phyloP scores from a whole-genome alignment of 441 rosid genomes.

The Macaranga tanarius region DNA sequence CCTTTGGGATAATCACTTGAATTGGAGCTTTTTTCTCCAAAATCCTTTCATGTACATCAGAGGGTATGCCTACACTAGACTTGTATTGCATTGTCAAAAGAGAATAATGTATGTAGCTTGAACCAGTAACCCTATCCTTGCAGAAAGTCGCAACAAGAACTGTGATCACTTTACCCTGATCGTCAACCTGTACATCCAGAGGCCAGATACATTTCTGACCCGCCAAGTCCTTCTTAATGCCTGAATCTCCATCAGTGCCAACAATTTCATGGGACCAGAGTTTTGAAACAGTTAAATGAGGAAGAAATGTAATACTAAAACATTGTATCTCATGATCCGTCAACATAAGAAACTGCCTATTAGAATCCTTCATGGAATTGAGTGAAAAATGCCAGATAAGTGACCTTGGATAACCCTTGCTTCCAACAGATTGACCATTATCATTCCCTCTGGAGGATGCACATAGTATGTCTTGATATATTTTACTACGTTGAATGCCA shows the following conservation, averaged over 20 bases:
- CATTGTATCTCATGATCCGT: conserved; percentile 83
- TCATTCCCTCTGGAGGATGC: conserved; percentile 41
- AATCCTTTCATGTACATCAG: conserved; percentile 48
- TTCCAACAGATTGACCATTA: conserved; percentile 34
- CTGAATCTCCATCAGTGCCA: conserved; percentile 75
- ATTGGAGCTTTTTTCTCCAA: conserved; percentile 87
- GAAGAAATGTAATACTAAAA: conserved; percentile 43
- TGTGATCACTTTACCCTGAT: conserved; percentile 67
- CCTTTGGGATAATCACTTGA: conserved; percentile 96
- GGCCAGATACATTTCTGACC: conserved; percentile 98
- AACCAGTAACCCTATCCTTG: conserved; percentile 70
- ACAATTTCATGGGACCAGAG: conserved; percentile 89
- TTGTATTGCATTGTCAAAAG: conserved; percentile 81
- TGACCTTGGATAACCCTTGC: conserved; percentile 84
- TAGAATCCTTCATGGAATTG: conserved; percentile 40
- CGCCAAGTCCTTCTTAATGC: conserved; percentile 86
- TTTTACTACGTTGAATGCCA: conserved; percentile 43
- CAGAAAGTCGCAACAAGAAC: conserved; percentile 91
- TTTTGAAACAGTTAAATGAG: conserved; percentile 51
- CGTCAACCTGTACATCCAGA: conserved; percentile 80
- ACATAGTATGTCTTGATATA: conserved; percentile 34
- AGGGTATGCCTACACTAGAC: conserved; percentile 41
- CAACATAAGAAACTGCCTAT: conserved; percentile 62
- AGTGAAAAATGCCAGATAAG: conserved; percentile 59
- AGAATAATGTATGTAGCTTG: conserved; percentile 92